A percentile compares a stretch with the other conserved stretches of the same genome.
Evolutionary conservation across 495 filamentous ascomycete genomes (phyloP).

Genomic region (Ascodesmis nigricans): DNA sequence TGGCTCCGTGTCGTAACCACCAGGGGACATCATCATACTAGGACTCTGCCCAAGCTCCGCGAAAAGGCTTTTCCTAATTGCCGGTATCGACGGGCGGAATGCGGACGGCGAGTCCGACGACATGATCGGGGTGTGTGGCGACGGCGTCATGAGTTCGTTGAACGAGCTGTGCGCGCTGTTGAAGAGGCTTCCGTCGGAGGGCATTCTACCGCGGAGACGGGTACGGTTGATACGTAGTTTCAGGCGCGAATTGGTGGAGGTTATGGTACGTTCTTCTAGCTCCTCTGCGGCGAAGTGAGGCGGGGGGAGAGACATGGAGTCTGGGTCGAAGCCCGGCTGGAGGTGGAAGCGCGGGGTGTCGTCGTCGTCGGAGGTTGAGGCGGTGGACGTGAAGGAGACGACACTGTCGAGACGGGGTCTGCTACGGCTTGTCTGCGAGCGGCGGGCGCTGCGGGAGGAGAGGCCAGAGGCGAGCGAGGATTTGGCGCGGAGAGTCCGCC

Average conservation of each 20-base stretch:
- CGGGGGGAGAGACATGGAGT: conserved; percentile 5
- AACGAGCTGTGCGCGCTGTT: conserved; percentile 7
- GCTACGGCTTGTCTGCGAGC: conserved; percentile 26
- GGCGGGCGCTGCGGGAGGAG: conserved; percentile 22
- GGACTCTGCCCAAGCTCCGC: conserved; percentile 53
- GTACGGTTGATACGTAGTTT: conserved; percentile 16
- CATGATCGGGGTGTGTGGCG: no score
- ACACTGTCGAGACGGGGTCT: conserved; percentile 38
- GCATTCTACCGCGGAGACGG: conserved; percentile 11
- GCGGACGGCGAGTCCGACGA: no score
- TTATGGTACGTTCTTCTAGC: conserved; percentile 10
- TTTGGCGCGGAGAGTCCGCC: conserved; percentile 25
- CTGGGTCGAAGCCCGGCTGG: not conserved
- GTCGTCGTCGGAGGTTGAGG: conserved; percentile 70
- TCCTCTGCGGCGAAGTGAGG: conserved; percentile 6
- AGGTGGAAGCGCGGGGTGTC: conserved; percentile 26
- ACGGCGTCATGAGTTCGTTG: no score
- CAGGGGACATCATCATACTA: conserved; percentile 15
- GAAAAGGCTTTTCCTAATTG: conserved; percentile 53
- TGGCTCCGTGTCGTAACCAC: conserved; percentile 13
- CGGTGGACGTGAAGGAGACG: conserved; percentile 73
- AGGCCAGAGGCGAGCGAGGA: conserved; percentile 13
- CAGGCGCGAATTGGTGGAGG: conserved; percentile 11
- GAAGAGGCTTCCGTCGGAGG: conserved; percentile 13
- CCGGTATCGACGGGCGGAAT: not conserved